A percentile compares a stretch with the other conserved stretches of the same genome.
Evolutionary conservation across 2,329 filamentous ascomycete genomes (phyloP).

Genomic region (Magnaporthiopsis incrustans): DNA sequence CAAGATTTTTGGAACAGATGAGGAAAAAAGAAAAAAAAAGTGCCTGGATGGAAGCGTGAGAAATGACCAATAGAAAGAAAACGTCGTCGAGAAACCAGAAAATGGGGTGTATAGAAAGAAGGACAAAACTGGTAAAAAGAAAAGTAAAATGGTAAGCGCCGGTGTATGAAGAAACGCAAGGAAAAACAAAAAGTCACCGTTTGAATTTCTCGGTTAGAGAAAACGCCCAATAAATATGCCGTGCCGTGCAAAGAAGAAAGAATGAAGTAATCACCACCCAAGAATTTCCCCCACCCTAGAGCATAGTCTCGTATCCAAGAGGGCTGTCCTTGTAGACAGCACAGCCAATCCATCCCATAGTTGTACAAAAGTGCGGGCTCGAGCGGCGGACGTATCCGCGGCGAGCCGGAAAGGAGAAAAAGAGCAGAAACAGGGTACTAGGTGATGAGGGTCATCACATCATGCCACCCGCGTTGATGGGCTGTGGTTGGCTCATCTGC

Average conservation of each 20-base stretch:
- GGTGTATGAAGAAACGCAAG: background rate
- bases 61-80: constrained; percentile 1
- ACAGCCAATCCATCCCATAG: constrained; percentile 1
- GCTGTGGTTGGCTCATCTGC: constrained; percentile 48
- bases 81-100: constrained; percentile 7
- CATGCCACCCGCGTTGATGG: constrained; percentile 32
- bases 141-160: background rate
- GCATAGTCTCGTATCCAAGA: constrained; percentile 4
- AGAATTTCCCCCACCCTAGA: constrained; percentile 3
- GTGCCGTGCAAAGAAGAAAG: constrained; percentile 5
- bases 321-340: background rate
- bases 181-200: constrained; percentile 5
- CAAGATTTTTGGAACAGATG: constrained; percentile 4
- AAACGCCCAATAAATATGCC: constrained; percentile 4
- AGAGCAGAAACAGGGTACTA: background rate
- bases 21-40: constrained; percentile 9
- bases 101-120: constrained; percentile 8
- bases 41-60: background rate
- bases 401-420: background rate
- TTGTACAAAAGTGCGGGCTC: constrained; percentile 2
- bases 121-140: background rate
- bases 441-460: constrained; percentile 20
- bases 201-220: constrained; percentile 1
- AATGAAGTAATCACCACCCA: background rate
- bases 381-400: background rate